Conservation (phyloP, 163 green algal genomes). For the Volvox carteri region DNA sequence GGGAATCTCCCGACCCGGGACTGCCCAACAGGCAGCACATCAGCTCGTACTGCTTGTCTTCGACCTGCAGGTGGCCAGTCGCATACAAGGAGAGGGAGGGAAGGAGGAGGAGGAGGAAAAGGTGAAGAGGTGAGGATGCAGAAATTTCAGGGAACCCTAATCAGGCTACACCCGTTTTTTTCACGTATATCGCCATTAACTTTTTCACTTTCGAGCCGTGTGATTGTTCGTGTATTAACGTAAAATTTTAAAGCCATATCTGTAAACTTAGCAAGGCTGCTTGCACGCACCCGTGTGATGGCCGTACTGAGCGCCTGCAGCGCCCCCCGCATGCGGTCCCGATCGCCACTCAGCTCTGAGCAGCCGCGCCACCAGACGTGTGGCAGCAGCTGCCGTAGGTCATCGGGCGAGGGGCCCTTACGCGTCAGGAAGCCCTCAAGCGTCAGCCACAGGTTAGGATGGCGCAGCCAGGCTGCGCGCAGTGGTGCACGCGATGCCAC, state of each 20-base stretch:
- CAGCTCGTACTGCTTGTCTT: constrained; percentile 56
- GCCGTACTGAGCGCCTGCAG: constrained; percentile 35
- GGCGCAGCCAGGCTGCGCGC: constrained; percentile 62
- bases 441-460: constrained; percentile 69
- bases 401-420: constrained; percentile 77
- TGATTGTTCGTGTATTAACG: no score
- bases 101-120: not conserved
- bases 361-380: constrained; percentile 76
- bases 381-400: constrained; percentile 75
- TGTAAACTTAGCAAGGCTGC: no score
- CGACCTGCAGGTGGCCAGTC: constrained; percentile 27
- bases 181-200: no score
- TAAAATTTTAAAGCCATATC: no score
- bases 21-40: constrained; percentile 58
- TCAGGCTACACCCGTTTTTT: no score
- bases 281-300: not conserved
- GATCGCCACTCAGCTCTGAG: constrained; percentile 62
- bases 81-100: no score
- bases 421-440: constrained; percentile 86
- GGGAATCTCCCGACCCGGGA: not conserved
- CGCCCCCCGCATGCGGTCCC: constrained; percentile 44
- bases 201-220: no score
- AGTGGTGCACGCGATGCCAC: constrained; percentile 52
- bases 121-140: no score
- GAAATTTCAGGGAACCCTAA: no score